Conservation (phyloP, 2,329 filamentous ascomycete species). For the Apiospora marii region DNA sequence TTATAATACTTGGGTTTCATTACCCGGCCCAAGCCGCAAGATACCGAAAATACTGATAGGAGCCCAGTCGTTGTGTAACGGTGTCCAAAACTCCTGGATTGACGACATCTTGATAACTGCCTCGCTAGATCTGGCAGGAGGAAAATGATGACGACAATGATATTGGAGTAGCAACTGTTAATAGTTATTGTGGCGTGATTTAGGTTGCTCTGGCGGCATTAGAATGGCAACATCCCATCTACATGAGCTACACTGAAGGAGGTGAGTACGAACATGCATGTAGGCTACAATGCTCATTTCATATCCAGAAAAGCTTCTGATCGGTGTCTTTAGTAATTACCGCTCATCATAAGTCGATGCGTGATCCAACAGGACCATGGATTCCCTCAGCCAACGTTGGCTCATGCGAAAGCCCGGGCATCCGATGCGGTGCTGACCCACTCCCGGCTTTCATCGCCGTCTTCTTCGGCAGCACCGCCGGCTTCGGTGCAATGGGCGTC, state of each 20-base stretch:
- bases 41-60: neutral
- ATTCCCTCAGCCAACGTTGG: neutral
- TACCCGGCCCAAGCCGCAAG: neutral
- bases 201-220: neutral
- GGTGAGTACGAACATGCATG: too few species aligned
- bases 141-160: neutral
- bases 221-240: neutral
- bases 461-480: conserved; percentile 34
- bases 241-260: too few species aligned
- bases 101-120: neutral
- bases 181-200: neutral
- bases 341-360: neutral
- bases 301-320: neutral
- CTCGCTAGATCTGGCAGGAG: neutral
- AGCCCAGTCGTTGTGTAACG: neutral
- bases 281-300: neutral
- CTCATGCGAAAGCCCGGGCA: conserved; percentile 22
- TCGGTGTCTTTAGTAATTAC: neutral
- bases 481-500: conserved; percentile 32
- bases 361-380: neutral
- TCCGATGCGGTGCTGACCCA: conserved; percentile 29
- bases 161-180: neutral
- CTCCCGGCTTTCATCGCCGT: conserved; percentile 32
- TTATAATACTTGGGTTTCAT: neutral
- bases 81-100: neutral